Conservation (phyloP, 108 stramenopile species). For the Epipyxis sp. region DNA sequence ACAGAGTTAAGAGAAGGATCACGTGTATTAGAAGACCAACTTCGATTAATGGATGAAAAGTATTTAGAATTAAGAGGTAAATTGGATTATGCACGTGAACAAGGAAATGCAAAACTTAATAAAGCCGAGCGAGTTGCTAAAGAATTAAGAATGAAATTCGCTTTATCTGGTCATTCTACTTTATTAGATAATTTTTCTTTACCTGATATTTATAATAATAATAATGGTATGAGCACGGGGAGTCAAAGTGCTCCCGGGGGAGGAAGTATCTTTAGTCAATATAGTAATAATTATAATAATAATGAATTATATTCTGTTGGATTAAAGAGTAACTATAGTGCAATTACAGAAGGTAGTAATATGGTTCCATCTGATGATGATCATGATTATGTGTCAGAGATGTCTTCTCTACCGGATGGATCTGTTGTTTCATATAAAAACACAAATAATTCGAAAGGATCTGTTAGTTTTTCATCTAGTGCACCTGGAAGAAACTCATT, state of each 20-base stretch:
- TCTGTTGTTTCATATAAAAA: no score
- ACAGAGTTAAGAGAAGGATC: slow-evolving; percentile 63
- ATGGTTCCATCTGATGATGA: not conserved
- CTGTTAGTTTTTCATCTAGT: no score
- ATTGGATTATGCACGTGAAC: slow-evolving; percentile 51
- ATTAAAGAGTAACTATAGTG: not conserved
- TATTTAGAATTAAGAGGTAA: slow-evolving; percentile 67
- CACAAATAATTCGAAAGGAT: no score
- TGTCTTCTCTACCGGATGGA: no score
- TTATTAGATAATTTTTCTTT: not conserved
- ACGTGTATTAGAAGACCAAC: slow-evolving; percentile 68
- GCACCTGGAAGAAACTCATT: no score
- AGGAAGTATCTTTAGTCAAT: no score
- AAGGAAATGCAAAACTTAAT: not conserved
- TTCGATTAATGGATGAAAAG: slow-evolving; percentile 70
- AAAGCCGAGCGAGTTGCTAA: slow-evolving; percentile 1
- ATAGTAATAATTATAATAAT: no score
- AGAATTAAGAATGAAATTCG: slow-evolving; percentile 26
- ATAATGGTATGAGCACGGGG: no score
- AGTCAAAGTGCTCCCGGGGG: no score
- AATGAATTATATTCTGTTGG: no score
- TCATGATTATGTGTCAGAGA: not conserved
- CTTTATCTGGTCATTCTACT: not conserved
- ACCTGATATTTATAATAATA: not conserved
- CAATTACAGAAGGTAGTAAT: not conserved